Base-by-base conservation (phyloP, 768 basidiomycete species). In the Tulasnella sp. region DNA sequence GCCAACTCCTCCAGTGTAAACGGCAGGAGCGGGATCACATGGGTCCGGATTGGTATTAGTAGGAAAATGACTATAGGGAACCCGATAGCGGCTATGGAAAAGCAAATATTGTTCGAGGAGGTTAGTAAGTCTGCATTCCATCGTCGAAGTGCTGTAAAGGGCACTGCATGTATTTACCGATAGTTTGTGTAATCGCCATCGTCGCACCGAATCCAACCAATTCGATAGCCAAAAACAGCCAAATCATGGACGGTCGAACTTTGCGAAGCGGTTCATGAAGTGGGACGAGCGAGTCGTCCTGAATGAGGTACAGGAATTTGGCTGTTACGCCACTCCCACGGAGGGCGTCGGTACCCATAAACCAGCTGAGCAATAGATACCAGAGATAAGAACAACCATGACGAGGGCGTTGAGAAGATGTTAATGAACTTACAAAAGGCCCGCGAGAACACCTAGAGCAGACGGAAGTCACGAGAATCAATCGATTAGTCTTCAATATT, bases 1-100 rank as follows among this genome's bases (percentile, higher is more conserved):
- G 85, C 85, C 49, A 99, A 83, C 80, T 97, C 96, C 77, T 91
- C 92, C 3, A 82, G 80, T 0, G 91, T 91, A 81, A 97, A 96
- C 0, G 91, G 87, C 58, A 96, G 83, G 25, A 85, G 85, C 0
- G 96, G 94, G 17, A 97, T 86, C n/a, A 93, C 79, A 76, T 86
- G 84, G 34, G 88, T 86, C 68, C 96, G 87, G 15, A 96, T 78
- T 0, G 96, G 96, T 31, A 97, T 86, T 17, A 97, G 86, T 49
- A 93, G 82, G 81, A 93, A 88, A 80, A 97, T 96, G 80, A 97
- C 89, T 71, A 97, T 86, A 0, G 96, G 94, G 82, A 97, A 97
- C 0, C 91, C 94, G 77, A 97, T 94, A 4, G 94, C 94, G 54
- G 93, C 95, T 91, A 81, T 77, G 17, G 49, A 75, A 15, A 9